Base-by-base conservation (phyloP, 345 rosid species). In the Rhodamnia argentea region DNA sequence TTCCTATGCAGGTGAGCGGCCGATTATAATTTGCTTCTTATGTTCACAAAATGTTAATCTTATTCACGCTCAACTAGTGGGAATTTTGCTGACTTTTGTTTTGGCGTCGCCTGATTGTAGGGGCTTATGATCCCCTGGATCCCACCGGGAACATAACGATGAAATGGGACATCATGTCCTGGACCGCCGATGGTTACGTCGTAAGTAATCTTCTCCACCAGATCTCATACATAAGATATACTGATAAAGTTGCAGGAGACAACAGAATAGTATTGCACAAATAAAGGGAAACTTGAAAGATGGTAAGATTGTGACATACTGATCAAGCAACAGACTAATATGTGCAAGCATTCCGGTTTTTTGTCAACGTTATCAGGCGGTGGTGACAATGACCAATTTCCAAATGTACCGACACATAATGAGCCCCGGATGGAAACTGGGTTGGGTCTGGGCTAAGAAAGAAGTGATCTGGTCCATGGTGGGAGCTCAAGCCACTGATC, bases 401-500 rank as follows among this genome's bases (percentile, higher is more conserved):
- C 94, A 91, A 85, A 84, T 86, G 81, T 91, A 88, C 75, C 85
- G 93, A 85, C 92, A 91, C 88, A 84, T 92, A 50, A 88, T 86
- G 89, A 86, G 85, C 86, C 93, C 93, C 2, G 93, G 93, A 4
- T 92, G 93, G 93, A 91, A 84, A 37, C 32, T 91, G 22, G 93
- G 92, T 15, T 92, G 93, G 93, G 85, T 85, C 55, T 91, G 92
- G 94, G 86, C 90, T 1, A 91, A 89, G 87, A 91, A 92, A 83
- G 94, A 92, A 86, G 88, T 92, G 83, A 91, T 92, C 52, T 90
- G 92, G 94, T 84, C 90, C 42, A 89, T 90, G 90, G 86, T 55
- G 37, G 93, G 94, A 37, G 94, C 93, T 82, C 91, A 92, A 86
- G 90, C 93, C 75, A 86, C 86, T 0, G 92, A 91, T 26, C 93